Base-by-base conservation (phyloP, 2,329 filamentous ascomycete genomes). In the Diaporthe caulivora region DNA sequence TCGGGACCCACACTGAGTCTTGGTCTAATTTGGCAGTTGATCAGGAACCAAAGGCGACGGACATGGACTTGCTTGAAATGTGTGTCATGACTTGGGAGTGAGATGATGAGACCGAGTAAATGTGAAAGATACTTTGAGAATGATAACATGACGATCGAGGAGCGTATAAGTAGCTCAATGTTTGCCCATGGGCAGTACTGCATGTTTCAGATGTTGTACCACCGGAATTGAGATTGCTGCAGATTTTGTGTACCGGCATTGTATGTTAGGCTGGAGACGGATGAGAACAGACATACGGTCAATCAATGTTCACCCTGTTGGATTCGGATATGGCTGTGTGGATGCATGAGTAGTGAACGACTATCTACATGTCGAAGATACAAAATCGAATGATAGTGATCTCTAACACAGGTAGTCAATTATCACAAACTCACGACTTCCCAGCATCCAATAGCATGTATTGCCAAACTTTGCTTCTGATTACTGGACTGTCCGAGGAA, bases 1-100 rank as follows among this genome's bases (percentile, higher is more conserved):
- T 9, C 47, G n/a, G 62, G 62, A 67, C n/a, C 62, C 44, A 67
- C 62, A 53, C 8, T 7, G 8, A 26, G 8, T 26, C 62, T 67
- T 53, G 62, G 62, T 47, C 62, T n/a, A 21, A 53, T 67, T 13
- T 8, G 62, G 62, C 21, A 67, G 44, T 29, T 67, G 13, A 67
- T 40, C 62, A 67, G 62, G 44, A 67, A 67, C 44, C 18, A 24
- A 18, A 53, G 47, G 62, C 31, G 3, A 21, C 15, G n/a, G n/a
- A 26, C 62, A 67, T 53, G 62, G 47, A 49, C 40, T 26, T 53
- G 62, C 62, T 53, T 67, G 62, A 15, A 34, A 40, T 40, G 15
- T 26, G n/a, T 53, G 62, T 67, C 62, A 67, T 53, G 44, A 17
- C 1, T 34, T 21, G 26, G 7, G 13, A 15, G 29, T 17, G n/a